These are phyloP conservation scores for Clitopilus hobsonii DNA, from an alignment of 768 basidiomycete genomes.

Conservation along the genomic window DNA sequence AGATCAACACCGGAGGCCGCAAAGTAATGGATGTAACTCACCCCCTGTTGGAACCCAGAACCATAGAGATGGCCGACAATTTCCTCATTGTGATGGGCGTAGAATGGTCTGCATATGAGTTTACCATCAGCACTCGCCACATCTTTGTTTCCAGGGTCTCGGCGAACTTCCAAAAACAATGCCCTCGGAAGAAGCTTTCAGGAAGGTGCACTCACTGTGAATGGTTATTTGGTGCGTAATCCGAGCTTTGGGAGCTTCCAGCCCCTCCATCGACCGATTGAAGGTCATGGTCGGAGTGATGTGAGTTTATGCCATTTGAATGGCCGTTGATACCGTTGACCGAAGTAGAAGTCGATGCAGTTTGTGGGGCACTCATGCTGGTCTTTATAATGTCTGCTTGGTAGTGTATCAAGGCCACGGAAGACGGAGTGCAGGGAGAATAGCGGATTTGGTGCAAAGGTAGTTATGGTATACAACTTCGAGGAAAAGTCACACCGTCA, in stretches of 20 bases:
- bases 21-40: constrained; percentile 34
- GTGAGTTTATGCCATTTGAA: constrained; percentile 44
- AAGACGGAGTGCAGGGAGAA: constrained; percentile 10
- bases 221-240: constrained; percentile 51
- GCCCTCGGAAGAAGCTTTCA: constrained; percentile 3
- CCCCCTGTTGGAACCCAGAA: constrained; percentile 77
- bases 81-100: constrained; percentile 68
- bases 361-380: constrained; percentile 30
- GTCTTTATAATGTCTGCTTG: too few relatives aligned
- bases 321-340: constrained; percentile 49
- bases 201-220: constrained; percentile 43
- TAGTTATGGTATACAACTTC: background rate
- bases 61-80: constrained; percentile 78
- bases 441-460: background rate
- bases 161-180: constrained; percentile 1
- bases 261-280: constrained; percentile 31
- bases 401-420: too few relatives aligned
- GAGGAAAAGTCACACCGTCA: background rate
- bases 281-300: constrained; percentile 31
- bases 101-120: constrained; percentile 31
- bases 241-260: constrained; percentile 33
- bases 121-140: background rate
- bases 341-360: constrained; percentile 30
- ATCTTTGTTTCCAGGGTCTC: background rate
- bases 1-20: too few relatives aligned